Evolutionary conservation across 345 rosid genomes (phyloP), one percentile per base, ranked within the genome.

Genomic region (Carallia pectinifolia): DNA sequence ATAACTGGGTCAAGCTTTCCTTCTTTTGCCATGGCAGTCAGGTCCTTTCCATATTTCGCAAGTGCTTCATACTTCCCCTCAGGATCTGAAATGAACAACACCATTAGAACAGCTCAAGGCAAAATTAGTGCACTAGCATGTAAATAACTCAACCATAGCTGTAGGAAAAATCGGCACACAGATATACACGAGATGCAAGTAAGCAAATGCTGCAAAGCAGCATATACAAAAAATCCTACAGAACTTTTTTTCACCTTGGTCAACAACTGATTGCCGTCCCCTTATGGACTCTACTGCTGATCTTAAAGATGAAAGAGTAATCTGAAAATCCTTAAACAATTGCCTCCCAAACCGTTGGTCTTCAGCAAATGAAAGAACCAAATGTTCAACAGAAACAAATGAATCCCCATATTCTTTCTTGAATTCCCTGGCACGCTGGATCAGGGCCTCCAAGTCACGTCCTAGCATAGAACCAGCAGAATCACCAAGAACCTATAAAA

Each of bases 1-100:
- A 96, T 92, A 15, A 96, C 99, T 4, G 99, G 99, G 62, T 96
- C 98, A 53, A 96, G 96, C 76, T 96, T 96, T 84, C 99, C 99
- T 61, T 81, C 93, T 71, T 80, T 88, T 1, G 97, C 99, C 99
- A 96, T 90, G 65, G 96, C 97, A 13, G 99, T 96, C 80, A 96
- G 75, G 81, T 96, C 99, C 74, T 90, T 92, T 33, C 99, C 99
- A 79, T 96, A 96, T 79, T 89, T 96, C 70, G 90, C 98, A 64
- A 96, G 64, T 66, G 97, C 92, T 83, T 96, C 99, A 39, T 96
- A 92, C 88, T 92, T 96, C 5, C 97, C 98, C 79, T 96, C 99
- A 65, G 98, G 98, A 82, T 92, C 99, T 96, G 85, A 48, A 75
- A 63, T 58, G 62, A 74, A 48, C 54, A 40, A 56, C 7, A 47